Conservation (phyloP, 257 asterid genomes). For the Rubia yunnanensis region DNA sequence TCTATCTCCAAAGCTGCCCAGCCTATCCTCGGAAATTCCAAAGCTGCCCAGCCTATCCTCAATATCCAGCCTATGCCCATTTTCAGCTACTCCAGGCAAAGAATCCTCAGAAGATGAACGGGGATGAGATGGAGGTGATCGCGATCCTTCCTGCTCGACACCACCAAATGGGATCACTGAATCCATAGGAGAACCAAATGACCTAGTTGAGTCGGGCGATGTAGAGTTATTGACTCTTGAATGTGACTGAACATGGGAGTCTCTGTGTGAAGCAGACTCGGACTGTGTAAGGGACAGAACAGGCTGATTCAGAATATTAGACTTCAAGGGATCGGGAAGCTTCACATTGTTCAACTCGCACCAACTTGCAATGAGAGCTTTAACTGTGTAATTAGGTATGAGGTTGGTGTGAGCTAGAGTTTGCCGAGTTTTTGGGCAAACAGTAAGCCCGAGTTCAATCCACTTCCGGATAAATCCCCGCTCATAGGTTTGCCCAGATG, state of each 20-base stretch:
- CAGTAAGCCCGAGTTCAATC: slow-evolving; percentile 34
- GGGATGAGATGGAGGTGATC: slow-evolving; percentile 16
- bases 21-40: slow-evolving; percentile 17
- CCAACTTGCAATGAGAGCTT: slow-evolving; percentile 33
- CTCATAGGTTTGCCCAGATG: slow-evolving; percentile 36
- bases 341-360: slow-evolving; percentile 27
- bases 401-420: slow-evolving; percentile 24
- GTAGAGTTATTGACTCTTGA: slow-evolving; percentile 18
- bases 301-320: slow-evolving; percentile 25
- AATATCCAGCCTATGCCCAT: slow-evolving; percentile 14
- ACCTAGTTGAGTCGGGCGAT: slow-evolving; percentile 22
- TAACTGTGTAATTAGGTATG: slow-evolving; percentile 32
- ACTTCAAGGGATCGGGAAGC: slow-evolving; percentile 24
- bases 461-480: slow-evolving; percentile 26
- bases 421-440: slow-evolving; percentile 35
- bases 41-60: slow-evolving; percentile 15
- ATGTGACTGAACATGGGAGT: slow-evolving; percentile 18
- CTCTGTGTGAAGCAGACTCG: slow-evolving; percentile 16
- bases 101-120: slow-evolving; percentile 24
- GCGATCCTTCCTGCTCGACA: slow-evolving; percentile 13
- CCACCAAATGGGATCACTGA: slow-evolving; percentile 14
- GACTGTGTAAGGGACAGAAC: slow-evolving; percentile 17
- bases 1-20: slow-evolving; percentile 8
- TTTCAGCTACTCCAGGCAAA: slow-evolving; percentile 19
- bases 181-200: slow-evolving; percentile 17